Base-by-base conservation (phyloP, 1,139 yeast species). In the Ogataea hybrid region DNA sequence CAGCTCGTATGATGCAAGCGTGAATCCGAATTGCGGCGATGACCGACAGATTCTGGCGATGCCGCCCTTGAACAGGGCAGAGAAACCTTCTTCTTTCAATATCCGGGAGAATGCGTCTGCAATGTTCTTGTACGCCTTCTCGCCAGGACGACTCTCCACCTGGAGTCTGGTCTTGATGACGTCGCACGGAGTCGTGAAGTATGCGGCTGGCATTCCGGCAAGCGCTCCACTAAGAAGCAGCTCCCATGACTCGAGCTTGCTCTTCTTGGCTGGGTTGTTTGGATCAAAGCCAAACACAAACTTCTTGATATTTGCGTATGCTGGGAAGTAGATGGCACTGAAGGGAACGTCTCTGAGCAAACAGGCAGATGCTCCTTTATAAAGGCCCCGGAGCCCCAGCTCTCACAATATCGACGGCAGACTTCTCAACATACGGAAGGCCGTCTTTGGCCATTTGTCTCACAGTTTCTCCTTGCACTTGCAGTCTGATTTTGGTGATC, bases 171-270 rank as follows among this genome's bases (percentile, higher is more conserved):
- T 92, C 70, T 92, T 92, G 57, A 92, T 86, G 40, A 92, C 98
- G 73, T 90, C 97, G 52, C 89, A 90, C 2, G 97, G 97, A 1
- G 97, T 90, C 4, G 97, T 90, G 57, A 90, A 71, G 64, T 85
- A 90, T 5, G 98, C 98, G 28, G 97, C 95, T 10, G 98, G 98
- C 68, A 95, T 89, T 62, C 98, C 98, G 16, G 98, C 97, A 55
- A 90, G 65, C 10, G 96, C 97, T 66, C 98, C 98, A 50, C 95
- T 79, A 14, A 79, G 64, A 50, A 92, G 76, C 54, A 92, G 70
- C 65, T 92, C 95, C 83, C 90, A 81, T 20, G 95, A 78, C 50
- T 79, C 79, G 48, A 92, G 75, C 47, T 73, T 68, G 42, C 71
- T 74, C 53, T 74, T 70, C 55, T 70, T 72, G 46, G 67, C 65